Evolutionary conservation across 1,284 basidiomycete genomes (phyloP).

Genomic region (Clitocybe nebularis): DNA sequence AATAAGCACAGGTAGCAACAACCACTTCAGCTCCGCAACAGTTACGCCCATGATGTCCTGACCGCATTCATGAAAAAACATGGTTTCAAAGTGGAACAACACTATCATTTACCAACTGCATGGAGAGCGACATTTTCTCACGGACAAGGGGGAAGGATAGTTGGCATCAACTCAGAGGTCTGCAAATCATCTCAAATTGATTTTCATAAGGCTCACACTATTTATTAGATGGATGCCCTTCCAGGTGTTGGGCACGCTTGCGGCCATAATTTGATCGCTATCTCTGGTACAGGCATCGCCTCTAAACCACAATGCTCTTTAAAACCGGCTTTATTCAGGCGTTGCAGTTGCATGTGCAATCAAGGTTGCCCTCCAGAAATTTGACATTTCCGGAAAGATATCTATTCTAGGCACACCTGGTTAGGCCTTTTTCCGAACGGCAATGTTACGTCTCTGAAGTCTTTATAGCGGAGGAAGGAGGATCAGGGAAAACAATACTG

Average conservation of each 20-base stretch:
- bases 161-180: conserved; percentile 72
- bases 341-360: conserved; percentile 65
- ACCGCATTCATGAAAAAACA: conserved; percentile 54
- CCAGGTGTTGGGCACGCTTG: conserved; percentile 70
- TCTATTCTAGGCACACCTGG: conserved; percentile 74
- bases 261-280: conserved; percentile 77
- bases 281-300: conserved; percentile 30
- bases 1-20: background rate
- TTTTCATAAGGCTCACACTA: background rate
- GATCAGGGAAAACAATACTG: conserved; percentile 63
- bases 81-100: conserved; percentile 55
- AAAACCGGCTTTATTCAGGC: conserved; percentile 33
- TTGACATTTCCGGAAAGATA: conserved; percentile 61
- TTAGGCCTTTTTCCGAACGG: conserved; percentile 19
- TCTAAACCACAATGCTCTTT: background rate
- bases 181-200: conserved; percentile 13
- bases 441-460: background rate
- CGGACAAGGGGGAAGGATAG: conserved; percentile 51
- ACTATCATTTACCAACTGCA: conserved; percentile 63
- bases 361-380: conserved; percentile 53
- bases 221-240: conserved; percentile 51
- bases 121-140: conserved; percentile 63
- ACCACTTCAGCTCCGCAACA: conserved; percentile 17
- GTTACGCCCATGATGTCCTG: conserved; percentile 50
- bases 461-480: conserved; percentile 64